These are phyloP conservation scores for Rhizopogon sp. DNA, from an alignment of 768 basidiomycete species.

Conservation along the genomic window DNA sequence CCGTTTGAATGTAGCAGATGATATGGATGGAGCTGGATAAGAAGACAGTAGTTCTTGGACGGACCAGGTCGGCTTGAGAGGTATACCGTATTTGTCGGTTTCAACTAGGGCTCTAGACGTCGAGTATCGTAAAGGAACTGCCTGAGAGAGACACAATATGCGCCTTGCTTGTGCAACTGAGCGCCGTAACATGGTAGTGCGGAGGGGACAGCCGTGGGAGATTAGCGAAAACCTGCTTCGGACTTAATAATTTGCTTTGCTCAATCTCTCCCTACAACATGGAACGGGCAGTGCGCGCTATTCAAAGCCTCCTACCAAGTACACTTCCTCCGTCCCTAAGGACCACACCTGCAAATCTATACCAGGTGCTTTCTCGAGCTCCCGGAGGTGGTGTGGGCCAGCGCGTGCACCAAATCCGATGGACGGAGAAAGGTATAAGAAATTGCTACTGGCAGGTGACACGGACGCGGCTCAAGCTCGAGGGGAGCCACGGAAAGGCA, in stretches of 20 bases:
- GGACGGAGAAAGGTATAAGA: slow-evolving; percentile 61
- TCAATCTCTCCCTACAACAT: not conserved
- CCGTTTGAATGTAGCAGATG: slow-evolving; percentile 50
- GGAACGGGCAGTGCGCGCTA: slow-evolving; percentile 21
- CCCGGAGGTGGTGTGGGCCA: slow-evolving; percentile 65
- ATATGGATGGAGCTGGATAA: slow-evolving; percentile 64
- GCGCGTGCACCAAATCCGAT: slow-evolving; percentile 67
- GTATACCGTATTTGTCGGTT: slow-evolving; percentile 61
- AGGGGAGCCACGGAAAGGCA: slow-evolving; percentile 73
- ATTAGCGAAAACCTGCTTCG: not conserved
- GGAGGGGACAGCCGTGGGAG: slow-evolving; percentile 6
- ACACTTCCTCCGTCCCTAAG: slow-evolving; percentile 58
- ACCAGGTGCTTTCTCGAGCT: slow-evolving; percentile 64
- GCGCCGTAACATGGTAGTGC: not conserved
- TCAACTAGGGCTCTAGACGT: slow-evolving; percentile 12
- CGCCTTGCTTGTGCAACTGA: slow-evolving; percentile 1
- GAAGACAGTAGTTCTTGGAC: slow-evolving; percentile 72
- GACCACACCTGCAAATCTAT: slow-evolving; percentile 57
- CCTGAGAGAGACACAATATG: not conserved
- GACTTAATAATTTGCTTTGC: not conserved
- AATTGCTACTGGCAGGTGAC: slow-evolving; percentile 77
- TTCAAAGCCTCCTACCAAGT: slow-evolving; percentile 56
- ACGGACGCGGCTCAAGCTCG: slow-evolving; percentile 61
- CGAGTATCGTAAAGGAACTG: not conserved
- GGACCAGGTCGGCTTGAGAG: slow-evolving; percentile 71